phyloP scores from a whole-genome alignment of 192 early-diverging fungal genomes.

The Entomortierella beljakovae region DNA sequence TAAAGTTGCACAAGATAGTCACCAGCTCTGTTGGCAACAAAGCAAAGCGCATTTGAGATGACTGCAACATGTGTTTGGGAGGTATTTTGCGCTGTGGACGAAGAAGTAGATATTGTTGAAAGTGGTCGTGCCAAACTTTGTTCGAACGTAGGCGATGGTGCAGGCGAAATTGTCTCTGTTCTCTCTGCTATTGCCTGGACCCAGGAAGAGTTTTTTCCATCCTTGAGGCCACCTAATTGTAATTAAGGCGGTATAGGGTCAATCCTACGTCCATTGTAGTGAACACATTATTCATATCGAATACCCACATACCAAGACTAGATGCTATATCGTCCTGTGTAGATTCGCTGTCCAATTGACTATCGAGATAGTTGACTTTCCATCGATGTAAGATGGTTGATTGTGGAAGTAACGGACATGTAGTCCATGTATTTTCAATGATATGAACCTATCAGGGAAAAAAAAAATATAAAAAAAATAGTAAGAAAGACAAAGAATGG shows the following conservation, averaged over 20 bases:
- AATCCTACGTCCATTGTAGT: background rate
- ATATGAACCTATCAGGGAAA: slow-evolving; percentile 29
- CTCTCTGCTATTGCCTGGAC: slow-evolving; percentile 23
- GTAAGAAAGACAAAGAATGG: too few relatives aligned
- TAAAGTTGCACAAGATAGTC: slow-evolving; percentile 38
- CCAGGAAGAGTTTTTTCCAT: slow-evolving; percentile 28
- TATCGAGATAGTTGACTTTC: slow-evolving; percentile 17
- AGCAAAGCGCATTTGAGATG: slow-evolving; percentile 36
- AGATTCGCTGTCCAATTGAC: slow-evolving; percentile 3
- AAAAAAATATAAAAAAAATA: background rate
- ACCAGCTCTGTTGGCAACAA: slow-evolving; percentile 44
- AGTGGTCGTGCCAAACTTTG: slow-evolving; percentile 15
- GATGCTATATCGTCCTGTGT: slow-evolving; percentile 14
- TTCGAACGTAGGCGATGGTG: slow-evolving; percentile 30
- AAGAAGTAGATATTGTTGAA: slow-evolving; percentile 21
- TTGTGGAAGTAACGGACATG: slow-evolving; percentile 34
- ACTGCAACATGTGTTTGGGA: slow-evolving; percentile 38
- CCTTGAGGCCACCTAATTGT: slow-evolving; percentile 13
- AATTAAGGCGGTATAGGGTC: background rate
- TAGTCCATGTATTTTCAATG: slow-evolving; percentile 51
- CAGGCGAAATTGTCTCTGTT: slow-evolving; percentile 30
- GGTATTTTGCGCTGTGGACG: background rate
- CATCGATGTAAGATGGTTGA: slow-evolving; percentile 50
- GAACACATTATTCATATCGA: background rate
- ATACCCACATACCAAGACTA: slow-evolving; percentile 23